Conservation (phyloP, 78 protist species). For the Dictyostelium purpureum region DNA sequence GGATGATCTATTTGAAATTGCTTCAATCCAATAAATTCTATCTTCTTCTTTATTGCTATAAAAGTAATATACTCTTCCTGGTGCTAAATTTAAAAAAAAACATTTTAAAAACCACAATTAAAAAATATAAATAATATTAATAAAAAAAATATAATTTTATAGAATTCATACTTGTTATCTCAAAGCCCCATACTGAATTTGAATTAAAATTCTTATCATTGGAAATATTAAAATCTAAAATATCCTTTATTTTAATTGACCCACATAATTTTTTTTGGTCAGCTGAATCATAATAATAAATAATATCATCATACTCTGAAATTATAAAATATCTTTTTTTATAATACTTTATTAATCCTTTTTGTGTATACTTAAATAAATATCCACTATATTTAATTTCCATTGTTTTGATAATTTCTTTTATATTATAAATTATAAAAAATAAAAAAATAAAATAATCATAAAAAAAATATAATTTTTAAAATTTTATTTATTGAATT, state of each 20-base stretch:
- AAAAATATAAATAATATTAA: too few species aligned
- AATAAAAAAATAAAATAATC: too few species aligned
- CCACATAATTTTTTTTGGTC: neutral
- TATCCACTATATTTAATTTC: too few species aligned
- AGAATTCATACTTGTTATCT: constrained; percentile 18
- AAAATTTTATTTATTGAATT: too few species aligned
- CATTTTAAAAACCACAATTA: neutral
- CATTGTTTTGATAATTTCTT: too few species aligned
- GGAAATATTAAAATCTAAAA: constrained; percentile 5
- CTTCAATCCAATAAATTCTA: constrained; percentile 56
- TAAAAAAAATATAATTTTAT: neutral
- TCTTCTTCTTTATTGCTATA: constrained; percentile 27
- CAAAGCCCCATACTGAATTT: constrained; percentile 9
- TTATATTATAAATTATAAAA: too few species aligned
- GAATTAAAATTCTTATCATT: neutral
- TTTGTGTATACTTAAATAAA: too few species aligned
- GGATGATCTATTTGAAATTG: neutral
- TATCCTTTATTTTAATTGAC: constrained; percentile 22
- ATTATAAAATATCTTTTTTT: too few species aligned
- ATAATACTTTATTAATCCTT: too few species aligned
- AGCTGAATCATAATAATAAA: neutral
- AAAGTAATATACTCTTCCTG: constrained; percentile 14
- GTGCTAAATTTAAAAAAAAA: neutral
- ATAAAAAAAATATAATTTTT: too few species aligned
- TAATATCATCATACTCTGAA: too few species aligned